phyloP scores from a whole-genome alignment of 2,329 filamentous ascomycete species.

The Neocucurbitaria cava region DNA sequence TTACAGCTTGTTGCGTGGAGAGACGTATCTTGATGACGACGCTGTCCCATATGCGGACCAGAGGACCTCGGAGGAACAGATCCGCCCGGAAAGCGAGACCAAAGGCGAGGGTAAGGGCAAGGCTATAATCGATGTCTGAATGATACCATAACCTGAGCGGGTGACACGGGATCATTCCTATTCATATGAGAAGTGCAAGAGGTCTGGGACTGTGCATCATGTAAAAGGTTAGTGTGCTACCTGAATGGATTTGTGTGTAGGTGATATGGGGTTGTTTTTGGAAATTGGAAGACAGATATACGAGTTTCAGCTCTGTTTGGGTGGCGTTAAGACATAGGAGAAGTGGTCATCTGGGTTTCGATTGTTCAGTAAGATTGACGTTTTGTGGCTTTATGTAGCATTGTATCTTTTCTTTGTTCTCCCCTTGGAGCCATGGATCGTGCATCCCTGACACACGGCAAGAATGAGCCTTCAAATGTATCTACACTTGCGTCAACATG shows the following conservation, averaged over 20 bases:
- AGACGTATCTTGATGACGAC: constrained; percentile 26
- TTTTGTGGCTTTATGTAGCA: neutral
- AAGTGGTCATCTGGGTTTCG: neutral
- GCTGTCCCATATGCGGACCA: constrained; percentile 13
- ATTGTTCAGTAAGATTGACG: neutral
- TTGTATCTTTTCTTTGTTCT: neutral
- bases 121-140: constrained; percentile 14
- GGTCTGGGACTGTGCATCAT: neutral
- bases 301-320: neutral
- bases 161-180: neutral
- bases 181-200: neutral
- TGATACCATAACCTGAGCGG: neutral
- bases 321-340: neutral
- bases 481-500: neutral
- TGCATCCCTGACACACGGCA: neutral
- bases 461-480: neutral
- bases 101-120: constrained; percentile 17
- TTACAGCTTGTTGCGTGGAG: constrained; percentile 26
- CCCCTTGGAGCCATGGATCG: neutral
- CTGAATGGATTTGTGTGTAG: neutral
- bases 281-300: neutral
- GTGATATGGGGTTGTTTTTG: neutral
- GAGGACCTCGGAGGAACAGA: constrained; percentile 12
- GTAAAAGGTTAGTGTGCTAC: neutral
- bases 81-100: constrained; percentile 7